phyloP scores from a whole-genome alignment of 176 grass and related monocot species.

The Oryza officinalis region DNA sequence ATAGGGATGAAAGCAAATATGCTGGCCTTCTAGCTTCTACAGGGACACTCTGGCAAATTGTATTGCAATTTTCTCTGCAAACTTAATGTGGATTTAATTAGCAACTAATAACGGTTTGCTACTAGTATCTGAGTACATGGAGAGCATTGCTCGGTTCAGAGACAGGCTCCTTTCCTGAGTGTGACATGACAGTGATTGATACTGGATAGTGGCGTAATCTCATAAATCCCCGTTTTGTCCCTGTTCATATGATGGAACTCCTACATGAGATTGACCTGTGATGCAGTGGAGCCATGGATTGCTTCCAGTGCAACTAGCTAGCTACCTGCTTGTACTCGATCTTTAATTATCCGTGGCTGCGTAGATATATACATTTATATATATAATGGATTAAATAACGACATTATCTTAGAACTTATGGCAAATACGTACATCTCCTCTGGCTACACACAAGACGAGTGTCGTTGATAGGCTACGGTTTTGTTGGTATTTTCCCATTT shows the following conservation, averaged over 20 bases:
- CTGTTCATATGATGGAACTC: slow-evolving; percentile 25
- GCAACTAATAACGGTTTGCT: neutral
- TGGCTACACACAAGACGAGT: neutral
- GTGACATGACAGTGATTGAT: slow-evolving; percentile 34
- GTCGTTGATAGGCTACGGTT: neutral
- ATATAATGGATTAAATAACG: neutral
- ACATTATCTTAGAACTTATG: slow-evolving; percentile 21
- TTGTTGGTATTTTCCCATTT: neutral
- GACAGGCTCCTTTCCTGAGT: slow-evolving; percentile 15
- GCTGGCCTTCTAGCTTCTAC: neutral
- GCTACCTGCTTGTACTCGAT: neutral
- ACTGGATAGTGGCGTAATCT: slow-evolving; percentile 37
- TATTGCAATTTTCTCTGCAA: no score
- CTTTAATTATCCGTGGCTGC: neutral
- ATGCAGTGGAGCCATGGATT: slow-evolving; percentile 18
- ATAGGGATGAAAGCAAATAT: neutral
- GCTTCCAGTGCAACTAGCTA: neutral
- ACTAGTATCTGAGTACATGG: neutral
- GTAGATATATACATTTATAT: neutral
- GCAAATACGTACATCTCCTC: slow-evolving; percentile 12
- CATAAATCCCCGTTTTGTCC: slow-evolving; percentile 32
- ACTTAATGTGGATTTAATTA: neutral
- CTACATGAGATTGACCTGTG: slow-evolving; percentile 12
- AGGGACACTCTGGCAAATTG: no score
- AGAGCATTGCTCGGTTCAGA: neutral